phyloP scores from a whole-genome alignment of 2,329 filamentous ascomycete species.

The Waltergamsia citrina region DNA sequence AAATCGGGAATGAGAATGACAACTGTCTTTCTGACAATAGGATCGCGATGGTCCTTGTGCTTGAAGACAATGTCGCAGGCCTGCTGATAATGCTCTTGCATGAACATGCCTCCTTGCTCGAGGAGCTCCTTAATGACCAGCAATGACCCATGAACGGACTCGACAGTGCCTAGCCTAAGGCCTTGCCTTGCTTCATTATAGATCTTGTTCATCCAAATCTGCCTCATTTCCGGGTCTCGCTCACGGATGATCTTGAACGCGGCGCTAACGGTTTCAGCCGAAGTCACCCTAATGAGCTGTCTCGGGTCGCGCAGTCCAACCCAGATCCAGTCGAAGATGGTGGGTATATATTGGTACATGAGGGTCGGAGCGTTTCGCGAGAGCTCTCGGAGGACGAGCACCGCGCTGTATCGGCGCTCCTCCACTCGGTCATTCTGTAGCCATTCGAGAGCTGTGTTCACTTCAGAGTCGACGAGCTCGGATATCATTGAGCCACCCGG shows the following conservation, averaged over 20 bases:
- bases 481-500: constrained; percentile 91
- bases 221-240: constrained; percentile 79
- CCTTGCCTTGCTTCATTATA: constrained; percentile 77
- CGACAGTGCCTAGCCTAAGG: constrained; percentile 70
- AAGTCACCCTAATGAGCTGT: constrained; percentile 83
- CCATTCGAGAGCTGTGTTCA: constrained; percentile 94
- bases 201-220: constrained; percentile 83
- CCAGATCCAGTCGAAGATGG: constrained; percentile 95
- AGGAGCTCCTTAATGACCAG: constrained; percentile 88
- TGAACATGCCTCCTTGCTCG: constrained; percentile 95
- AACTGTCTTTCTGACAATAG: constrained; percentile 79
- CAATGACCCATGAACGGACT: constrained; percentile 88
- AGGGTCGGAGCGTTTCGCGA: constrained; percentile 89
- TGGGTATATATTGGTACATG: constrained; percentile 90
- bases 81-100: constrained; percentile 89
- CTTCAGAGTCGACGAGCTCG: constrained; percentile 91
- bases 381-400: constrained; percentile 82
- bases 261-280: constrained; percentile 85
- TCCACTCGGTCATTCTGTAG: constrained; percentile 91
- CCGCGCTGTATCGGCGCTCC: constrained; percentile 85
- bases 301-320: constrained; percentile 83
- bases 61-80: constrained; percentile 88
- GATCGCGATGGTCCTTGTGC: constrained; percentile 87
- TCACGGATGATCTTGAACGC: constrained; percentile 95
- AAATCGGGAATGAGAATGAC: constrained; percentile 87